Evolutionary conservation across 352 stramenopile genomes (phyloP).

Genomic region (Phytopythium ostracodes): DNA sequence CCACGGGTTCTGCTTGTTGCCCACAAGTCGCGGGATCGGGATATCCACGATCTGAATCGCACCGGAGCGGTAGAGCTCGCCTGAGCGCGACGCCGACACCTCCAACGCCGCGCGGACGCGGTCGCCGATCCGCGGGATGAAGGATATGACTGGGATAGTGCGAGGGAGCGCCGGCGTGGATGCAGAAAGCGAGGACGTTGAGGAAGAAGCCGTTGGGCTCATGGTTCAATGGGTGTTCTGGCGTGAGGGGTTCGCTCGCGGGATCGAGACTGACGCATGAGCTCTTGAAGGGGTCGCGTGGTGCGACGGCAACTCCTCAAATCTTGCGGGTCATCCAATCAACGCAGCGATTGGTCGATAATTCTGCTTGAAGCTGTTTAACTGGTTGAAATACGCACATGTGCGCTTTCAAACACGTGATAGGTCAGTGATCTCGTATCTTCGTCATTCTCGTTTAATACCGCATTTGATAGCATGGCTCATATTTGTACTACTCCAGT

Average conservation of each 20-base stretch:
- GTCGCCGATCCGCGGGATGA: slow-evolving; percentile 22
- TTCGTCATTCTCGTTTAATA: too few relatives aligned
- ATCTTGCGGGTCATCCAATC: too few relatives aligned
- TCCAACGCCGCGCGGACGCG: slow-evolving; percentile 23
- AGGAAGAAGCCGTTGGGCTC: background rate
- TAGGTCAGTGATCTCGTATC: too few relatives aligned
- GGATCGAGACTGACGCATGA: too few relatives aligned
- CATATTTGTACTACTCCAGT: too few relatives aligned
- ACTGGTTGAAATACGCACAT: background rate
- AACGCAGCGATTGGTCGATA: background rate
- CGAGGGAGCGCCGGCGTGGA: too few relatives aligned
- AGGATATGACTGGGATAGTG: slow-evolving; percentile 23
- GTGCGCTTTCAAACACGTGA: background rate
- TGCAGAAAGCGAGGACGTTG: background rate
- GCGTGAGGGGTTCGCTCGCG: too few relatives aligned
- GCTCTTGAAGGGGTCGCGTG: too few relatives aligned
- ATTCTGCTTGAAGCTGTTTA: too few relatives aligned
- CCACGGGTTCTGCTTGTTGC: slow-evolving; percentile 29
- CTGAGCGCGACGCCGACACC: slow-evolving; percentile 11
- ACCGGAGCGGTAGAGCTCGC: slow-evolving; percentile 25
- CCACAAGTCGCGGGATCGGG: slow-evolving; percentile 21
- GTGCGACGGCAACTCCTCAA: too few relatives aligned
- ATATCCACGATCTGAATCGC: slow-evolving; percentile 27
- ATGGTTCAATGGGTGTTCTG: background rate
- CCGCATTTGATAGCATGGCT: too few relatives aligned